A percentile compares a stretch with the other conserved stretches of the same genome.
Evolutionary conservation across 345 rosid genomes (phyloP).

Genomic region (Geranium brycei): DNA sequence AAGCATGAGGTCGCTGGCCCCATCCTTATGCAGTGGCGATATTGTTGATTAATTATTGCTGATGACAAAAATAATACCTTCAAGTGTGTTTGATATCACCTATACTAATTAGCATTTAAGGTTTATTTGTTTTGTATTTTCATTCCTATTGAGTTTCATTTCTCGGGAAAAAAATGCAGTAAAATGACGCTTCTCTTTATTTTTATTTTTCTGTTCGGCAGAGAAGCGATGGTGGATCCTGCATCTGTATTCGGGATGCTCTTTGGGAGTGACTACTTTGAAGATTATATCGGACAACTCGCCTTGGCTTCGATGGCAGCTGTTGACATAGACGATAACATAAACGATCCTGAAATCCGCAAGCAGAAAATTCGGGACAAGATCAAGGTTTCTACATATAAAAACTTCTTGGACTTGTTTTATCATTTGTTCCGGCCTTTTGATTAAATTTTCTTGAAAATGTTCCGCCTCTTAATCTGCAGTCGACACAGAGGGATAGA

Average conservation of each 20-base stretch:
- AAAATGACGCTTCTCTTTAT: not conserved
- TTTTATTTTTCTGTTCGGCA: conserved; percentile 14
- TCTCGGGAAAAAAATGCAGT: not conserved
- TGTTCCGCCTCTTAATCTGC: conserved; percentile 1
- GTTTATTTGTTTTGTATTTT: too few relatives aligned
- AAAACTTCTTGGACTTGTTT: too few relatives aligned
- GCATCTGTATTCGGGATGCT: conserved; percentile 85
- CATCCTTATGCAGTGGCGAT: too few relatives aligned
- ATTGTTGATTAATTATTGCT: too few relatives aligned
- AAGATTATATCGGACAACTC: conserved; percentile 85
- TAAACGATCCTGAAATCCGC: conserved; percentile 32
- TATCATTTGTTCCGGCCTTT: too few relatives aligned
- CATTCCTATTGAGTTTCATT: too few relatives aligned
- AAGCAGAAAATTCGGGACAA: conserved; percentile 51
- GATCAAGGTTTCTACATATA: conserved; percentile 33
- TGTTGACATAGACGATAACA: conserved; percentile 41
- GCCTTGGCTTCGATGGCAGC: conserved; percentile 56
- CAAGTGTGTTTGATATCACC: too few relatives aligned
- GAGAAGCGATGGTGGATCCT: conserved; percentile 86
- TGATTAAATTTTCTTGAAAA: too few relatives aligned
- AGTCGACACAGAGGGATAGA: conserved; percentile 72
- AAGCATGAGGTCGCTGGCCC: too few relatives aligned
- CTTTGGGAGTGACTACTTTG: conserved; percentile 80
- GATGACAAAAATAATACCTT: too few relatives aligned
- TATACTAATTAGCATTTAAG: too few relatives aligned